phyloP scores from a whole-genome alignment of 2,329 filamentous ascomycete species.

The Microsporum canis region DNA sequence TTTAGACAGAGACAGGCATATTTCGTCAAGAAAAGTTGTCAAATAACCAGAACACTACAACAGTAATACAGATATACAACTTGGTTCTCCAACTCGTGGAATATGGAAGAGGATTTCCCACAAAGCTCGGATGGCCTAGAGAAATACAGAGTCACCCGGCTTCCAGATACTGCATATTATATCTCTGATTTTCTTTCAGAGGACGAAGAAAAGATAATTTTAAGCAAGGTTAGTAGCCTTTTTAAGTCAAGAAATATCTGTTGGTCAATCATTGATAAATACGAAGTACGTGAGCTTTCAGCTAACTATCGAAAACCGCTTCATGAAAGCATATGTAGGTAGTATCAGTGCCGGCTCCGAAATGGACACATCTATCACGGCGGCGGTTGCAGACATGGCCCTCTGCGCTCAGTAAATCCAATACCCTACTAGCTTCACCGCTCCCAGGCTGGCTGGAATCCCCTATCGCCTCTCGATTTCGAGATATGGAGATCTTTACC shows the following conservation, averaged over 20 bases:
- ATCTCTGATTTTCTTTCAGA: slow-evolving; percentile 70
- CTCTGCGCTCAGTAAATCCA: slow-evolving; percentile 61
- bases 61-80: background rate
- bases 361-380: slow-evolving; percentile 81
- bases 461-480: slow-evolving; percentile 52
- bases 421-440: slow-evolving; percentile 60
- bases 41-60: background rate
- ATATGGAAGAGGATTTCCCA: background rate
- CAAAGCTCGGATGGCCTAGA: slow-evolving; percentile 7
- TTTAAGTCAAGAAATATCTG: background rate
- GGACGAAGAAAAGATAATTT: slow-evolving; percentile 59
- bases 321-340: slow-evolving; percentile 27
- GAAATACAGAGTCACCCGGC: slow-evolving; percentile 21
- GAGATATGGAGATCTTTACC: slow-evolving; percentile 41
- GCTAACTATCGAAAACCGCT: background rate
- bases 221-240: slow-evolving; percentile 52
- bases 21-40: background rate
- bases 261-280: background rate
- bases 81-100: background rate
- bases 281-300: background rate
- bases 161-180: slow-evolving; percentile 56
- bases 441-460: slow-evolving; percentile 64
- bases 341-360: slow-evolving; percentile 54
- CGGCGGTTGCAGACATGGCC: slow-evolving; percentile 86
- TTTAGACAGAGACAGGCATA: too few relatives aligned